A percentile compares a stretch with the other conserved stretches of the same genome.
Conservation (phyloP, 2,329 filamentous ascomycete species). For the Xylariaceae sp. region DNA sequence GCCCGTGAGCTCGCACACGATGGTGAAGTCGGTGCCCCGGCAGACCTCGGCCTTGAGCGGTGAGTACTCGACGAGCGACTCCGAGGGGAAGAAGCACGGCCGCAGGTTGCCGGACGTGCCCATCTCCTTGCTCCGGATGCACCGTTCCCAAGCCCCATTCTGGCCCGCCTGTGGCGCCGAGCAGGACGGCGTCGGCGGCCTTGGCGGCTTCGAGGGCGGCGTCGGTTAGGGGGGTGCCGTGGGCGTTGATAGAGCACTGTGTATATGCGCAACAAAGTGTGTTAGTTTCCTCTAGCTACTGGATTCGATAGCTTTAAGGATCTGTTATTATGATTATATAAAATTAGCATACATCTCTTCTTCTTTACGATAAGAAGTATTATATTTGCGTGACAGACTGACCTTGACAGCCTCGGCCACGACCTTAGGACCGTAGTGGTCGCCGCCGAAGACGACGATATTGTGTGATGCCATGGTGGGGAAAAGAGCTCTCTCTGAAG, state of each 20-base stretch:
- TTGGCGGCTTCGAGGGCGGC: conserved; percentile 84
- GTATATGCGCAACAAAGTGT: no score
- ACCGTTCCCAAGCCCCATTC: conserved; percentile 92
- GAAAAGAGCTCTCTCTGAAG: no score
- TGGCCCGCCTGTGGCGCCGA: conserved; percentile 94
- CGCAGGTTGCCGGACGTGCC: conserved; percentile 93
- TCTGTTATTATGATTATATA: conserved; percentile 53
- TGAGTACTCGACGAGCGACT: conserved; percentile 81
- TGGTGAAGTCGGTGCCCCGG: conserved; percentile 87
- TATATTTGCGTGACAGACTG: no score
- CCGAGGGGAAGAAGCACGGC: conserved; percentile 93
- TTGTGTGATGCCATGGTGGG: conserved; percentile 72
- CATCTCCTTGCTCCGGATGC: conserved; percentile 94
- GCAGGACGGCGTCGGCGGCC: conserved; percentile 84
- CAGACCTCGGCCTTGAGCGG: conserved; percentile 87
- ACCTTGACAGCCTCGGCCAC: conserved; percentile 87
- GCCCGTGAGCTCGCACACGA: conserved; percentile 89
- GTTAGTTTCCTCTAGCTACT: conserved; percentile 69
- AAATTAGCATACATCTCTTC: not conserved
- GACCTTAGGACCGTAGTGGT: conserved; percentile 89
- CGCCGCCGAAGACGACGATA: conserved; percentile 81
- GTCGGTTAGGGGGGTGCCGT: conserved; percentile 80
- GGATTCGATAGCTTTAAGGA: conserved; percentile 80
- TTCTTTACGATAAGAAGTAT: no score
- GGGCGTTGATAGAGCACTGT: conserved; percentile 87